Percentiles rank a stretch among this genome's conserved stretches.
These are phyloP conservation scores for Solanum arcanum DNA, from an alignment of 257 asterid species.

Conservation along the genomic window DNA sequence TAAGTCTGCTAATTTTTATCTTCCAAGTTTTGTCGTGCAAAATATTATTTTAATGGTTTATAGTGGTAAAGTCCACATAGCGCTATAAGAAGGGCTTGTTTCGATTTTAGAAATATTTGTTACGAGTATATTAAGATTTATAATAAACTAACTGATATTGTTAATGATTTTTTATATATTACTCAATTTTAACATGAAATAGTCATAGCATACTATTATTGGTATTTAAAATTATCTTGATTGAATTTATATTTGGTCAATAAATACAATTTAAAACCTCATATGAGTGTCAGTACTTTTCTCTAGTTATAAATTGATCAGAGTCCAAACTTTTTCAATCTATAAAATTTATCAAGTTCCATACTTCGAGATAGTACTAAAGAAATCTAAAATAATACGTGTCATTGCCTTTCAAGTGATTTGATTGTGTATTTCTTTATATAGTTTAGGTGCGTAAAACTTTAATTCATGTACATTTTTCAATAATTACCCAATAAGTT, in stretches of 20 bases:
- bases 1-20: not conserved
- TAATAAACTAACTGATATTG: not conserved
- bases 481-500: not conserved
- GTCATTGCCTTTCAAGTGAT: not conserved
- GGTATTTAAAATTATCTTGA: not conserved
- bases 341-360: no score
- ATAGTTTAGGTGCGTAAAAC: not conserved
- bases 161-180: not conserved
- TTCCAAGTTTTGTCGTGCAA: not conserved
- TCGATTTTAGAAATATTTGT: not conserved
- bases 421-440: not conserved
- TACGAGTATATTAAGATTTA: not conserved
- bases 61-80: not conserved
- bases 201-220: not conserved
- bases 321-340: no score
- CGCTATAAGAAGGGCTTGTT: not conserved
- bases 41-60: not conserved
- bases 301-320: not conserved
- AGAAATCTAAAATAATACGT: no score
- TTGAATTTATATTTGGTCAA: not conserved
- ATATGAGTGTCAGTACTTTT: not conserved
- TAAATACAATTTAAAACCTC: no score
- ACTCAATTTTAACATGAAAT: not conserved
- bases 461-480: no score
- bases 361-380: not conserved